Percentiles rank a stretch among this genome's conserved stretches.
These are phyloP conservation scores for Penicillium sp. DNA, from an alignment of 2,329 filamentous ascomycete genomes.

Conservation along the genomic window DNA sequence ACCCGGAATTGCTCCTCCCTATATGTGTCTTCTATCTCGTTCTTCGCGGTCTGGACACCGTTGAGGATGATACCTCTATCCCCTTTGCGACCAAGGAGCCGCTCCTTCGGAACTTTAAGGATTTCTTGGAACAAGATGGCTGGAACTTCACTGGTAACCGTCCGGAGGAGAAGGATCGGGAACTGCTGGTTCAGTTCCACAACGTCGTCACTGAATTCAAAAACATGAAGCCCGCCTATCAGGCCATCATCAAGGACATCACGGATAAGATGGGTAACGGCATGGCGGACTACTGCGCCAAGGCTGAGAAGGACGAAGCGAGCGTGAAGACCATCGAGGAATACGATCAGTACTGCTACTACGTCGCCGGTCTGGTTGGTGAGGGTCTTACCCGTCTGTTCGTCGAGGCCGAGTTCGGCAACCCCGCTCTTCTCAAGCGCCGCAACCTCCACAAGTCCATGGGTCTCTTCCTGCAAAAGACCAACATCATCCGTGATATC, in stretches of 20 bases:
- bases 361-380: constrained; percentile 96
- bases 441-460: constrained; percentile 86
- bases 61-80: constrained; percentile 98
- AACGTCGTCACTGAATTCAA: constrained; percentile 80
- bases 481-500: constrained; percentile 96
- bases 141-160: constrained; percentile 88
- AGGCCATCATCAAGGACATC: constrained; percentile 85
- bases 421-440: constrained; percentile 73
- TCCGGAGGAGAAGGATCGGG: constrained; percentile 87
- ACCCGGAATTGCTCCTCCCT: constrained; percentile 86
- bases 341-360: constrained; percentile 96
- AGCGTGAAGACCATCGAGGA: constrained; percentile 79
- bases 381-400: constrained; percentile 89
- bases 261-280: constrained; percentile 93
- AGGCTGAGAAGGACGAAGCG: constrained; percentile 72
- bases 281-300: constrained; percentile 92
- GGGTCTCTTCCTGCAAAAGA: constrained; percentile 96
- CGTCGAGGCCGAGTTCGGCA: constrained; percentile 79
- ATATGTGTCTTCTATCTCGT: constrained; percentile 89
- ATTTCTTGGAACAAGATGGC: constrained; percentile 72
- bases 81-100: constrained; percentile 76
- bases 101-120: constrained; percentile 74
- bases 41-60: constrained; percentile 89
- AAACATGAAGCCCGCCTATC: constrained; percentile 79
- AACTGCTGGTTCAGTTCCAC: constrained; percentile 89